Conservation (phyloP, 2,329 filamentous ascomycete species). For the Leptographium flavum region DNA sequence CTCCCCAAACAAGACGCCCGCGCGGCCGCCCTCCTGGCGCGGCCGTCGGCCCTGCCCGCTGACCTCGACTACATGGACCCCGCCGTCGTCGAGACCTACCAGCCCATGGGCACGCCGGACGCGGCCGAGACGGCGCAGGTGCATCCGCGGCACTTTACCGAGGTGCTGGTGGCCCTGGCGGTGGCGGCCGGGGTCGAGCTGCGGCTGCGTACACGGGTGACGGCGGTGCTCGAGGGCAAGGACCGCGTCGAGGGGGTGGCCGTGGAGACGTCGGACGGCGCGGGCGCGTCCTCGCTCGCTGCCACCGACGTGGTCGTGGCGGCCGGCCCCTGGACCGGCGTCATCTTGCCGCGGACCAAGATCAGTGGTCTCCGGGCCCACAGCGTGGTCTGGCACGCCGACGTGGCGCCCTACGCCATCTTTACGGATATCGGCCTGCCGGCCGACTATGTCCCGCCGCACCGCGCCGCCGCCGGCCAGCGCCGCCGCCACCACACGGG, state of each 20-base stretch:
- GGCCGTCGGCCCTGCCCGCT: constrained; percentile 42
- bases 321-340: constrained; percentile 50
- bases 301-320: constrained; percentile 39
- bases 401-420: constrained; percentile 59
- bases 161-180: constrained; percentile 64
- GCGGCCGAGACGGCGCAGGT: constrained; percentile 79
- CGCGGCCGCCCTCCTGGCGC: constrained; percentile 31
- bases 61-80: constrained; percentile 77
- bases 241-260: constrained; percentile 42
- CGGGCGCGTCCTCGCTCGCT: too few relatives aligned
- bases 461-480: constrained; percentile 31
- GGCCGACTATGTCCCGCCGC: constrained; percentile 40
- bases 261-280: too few relatives aligned
- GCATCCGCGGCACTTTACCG: constrained; percentile 85
- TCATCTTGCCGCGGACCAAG: constrained; percentile 40
- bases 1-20: constrained; percentile 43
- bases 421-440: constrained; percentile 81
- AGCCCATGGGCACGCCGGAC: constrained; percentile 60
- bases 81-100: constrained; percentile 53
- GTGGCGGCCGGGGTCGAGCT: constrained; percentile 59
- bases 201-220: constrained; percentile 51
- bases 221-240: constrained; percentile 38
- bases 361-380: constrained; percentile 47
- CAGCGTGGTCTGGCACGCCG: constrained; percentile 48
- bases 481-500: constrained; percentile 40